Conservation (phyloP, 495 filamentous ascomycete species). For the Aspergillus affinis region DNA sequence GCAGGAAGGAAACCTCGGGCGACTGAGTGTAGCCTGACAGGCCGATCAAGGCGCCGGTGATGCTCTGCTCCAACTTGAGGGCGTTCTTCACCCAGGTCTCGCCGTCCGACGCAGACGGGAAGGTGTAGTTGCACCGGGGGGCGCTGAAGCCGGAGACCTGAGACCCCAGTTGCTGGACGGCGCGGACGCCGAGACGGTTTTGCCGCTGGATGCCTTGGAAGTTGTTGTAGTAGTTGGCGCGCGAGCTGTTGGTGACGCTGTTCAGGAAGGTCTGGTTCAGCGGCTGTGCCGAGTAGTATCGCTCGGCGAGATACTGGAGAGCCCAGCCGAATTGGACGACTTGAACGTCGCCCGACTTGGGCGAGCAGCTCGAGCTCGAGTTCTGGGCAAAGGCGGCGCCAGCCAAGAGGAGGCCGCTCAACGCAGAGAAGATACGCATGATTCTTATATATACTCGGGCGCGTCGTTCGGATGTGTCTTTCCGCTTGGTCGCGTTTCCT, state of each 20-base stretch:
- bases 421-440: conserved; percentile 22
- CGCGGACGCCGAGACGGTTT: conserved; percentile 28
- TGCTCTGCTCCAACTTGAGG: conserved; percentile 24
- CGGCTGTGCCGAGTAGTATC: conserved; percentile 25
- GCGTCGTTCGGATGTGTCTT: too few relatives aligned
- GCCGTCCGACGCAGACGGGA: conserved; percentile 20
- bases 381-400: conserved; percentile 21
- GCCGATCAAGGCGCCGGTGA: conserved; percentile 32
- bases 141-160: conserved; percentile 18
- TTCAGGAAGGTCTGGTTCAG: conserved; percentile 29
- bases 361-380: conserved; percentile 21
- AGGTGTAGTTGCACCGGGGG: conserved; percentile 27
- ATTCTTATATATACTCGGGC: conserved; percentile 1
- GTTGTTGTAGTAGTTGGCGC: conserved; percentile 21
- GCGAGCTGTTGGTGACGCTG: conserved; percentile 21
- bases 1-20: conserved; percentile 35
- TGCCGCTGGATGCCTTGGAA: conserved; percentile 28
- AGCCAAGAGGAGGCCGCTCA: conserved; percentile 22
- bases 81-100: conserved; percentile 23
- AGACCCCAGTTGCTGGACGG: conserved; percentile 22
- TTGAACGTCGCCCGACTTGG: conserved; percentile 20
- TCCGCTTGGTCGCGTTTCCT: background rate
- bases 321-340: conserved; percentile 29
- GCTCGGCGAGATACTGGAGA: conserved; percentile 25
- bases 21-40: conserved; percentile 33